These are phyloP conservation scores for Curvularia eragrostidis DNA, from an alignment of 2,329 filamentous ascomycete genomes.

Conservation along the genomic window DNA sequence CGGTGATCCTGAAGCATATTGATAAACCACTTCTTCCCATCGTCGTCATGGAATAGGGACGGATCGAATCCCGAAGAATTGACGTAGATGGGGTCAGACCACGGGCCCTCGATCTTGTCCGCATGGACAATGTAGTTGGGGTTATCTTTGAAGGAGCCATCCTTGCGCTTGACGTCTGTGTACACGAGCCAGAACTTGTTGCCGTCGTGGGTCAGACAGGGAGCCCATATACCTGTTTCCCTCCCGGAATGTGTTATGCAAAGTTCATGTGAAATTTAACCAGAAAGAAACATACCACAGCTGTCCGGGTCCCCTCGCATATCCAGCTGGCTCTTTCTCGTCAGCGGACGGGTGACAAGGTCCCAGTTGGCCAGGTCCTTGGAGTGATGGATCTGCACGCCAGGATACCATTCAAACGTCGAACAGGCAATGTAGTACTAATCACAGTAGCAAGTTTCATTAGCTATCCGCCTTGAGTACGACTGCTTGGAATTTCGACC, in stretches of 20 bases:
- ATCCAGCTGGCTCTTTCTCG: constrained; percentile 59
- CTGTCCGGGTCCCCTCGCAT: constrained; percentile 61
- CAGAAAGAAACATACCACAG: constrained; percentile 48
- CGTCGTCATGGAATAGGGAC: constrained; percentile 46
- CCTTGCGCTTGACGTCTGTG: constrained; percentile 71
- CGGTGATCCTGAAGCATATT: constrained; percentile 49
- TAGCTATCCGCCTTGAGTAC: background rate
- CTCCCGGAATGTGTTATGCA: constrained; percentile 1
- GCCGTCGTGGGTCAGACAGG: constrained; percentile 68
- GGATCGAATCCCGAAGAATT: constrained; percentile 71
- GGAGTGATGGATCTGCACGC: constrained; percentile 61
- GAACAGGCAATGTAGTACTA: constrained; percentile 66
- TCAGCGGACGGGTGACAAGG: constrained; percentile 62
- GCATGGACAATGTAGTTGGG: constrained; percentile 68
- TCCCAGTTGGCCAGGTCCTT: constrained; percentile 61
- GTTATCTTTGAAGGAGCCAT: constrained; percentile 69
- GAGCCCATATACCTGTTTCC: constrained; percentile 62
- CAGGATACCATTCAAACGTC: constrained; percentile 68
- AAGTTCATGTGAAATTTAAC: background rate
- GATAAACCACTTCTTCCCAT: constrained; percentile 49
- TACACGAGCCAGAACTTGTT: constrained; percentile 69
- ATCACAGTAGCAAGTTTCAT: background rate
- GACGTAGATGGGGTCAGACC: constrained; percentile 66
- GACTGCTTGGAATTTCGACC: background rate
- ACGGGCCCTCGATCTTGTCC: constrained; percentile 62